These are phyloP conservation scores for Tieghemiomyces parasiticus DNA, from an alignment of 192 early-diverging fungal species.

Conservation along the genomic window DNA sequence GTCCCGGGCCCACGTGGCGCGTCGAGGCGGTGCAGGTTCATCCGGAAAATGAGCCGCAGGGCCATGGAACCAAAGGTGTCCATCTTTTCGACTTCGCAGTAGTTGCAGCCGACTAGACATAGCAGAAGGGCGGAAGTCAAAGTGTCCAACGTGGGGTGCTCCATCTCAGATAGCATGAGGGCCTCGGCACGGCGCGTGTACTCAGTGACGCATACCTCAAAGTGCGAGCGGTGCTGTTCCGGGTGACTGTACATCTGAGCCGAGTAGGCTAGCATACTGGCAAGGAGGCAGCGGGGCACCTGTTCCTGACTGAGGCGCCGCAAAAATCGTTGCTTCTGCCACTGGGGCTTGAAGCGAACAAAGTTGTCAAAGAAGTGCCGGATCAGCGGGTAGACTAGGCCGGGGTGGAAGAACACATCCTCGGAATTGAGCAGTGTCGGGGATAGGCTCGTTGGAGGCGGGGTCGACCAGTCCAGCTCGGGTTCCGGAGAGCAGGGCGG, in stretches of 20 bases:
- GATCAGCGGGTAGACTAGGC: neutral
- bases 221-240: neutral
- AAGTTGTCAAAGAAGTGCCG: conserved; percentile 7
- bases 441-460: too few species aligned
- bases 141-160: conserved; percentile 1
- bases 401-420: neutral
- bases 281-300: neutral
- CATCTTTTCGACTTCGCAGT: conserved; percentile 1
- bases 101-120: neutral
- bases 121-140: neutral
- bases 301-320: neutral
- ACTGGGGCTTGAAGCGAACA: neutral
- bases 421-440: neutral
- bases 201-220: neutral
- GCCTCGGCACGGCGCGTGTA: neutral
- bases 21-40: neutral
- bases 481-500: too few species aligned
- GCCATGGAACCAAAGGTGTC: neutral
- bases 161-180: neutral
- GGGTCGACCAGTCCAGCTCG: too few species aligned
- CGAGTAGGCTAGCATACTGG: neutral
- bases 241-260: neutral
- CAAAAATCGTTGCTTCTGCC: conserved; percentile 2
- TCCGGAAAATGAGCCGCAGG: neutral
- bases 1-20: neutral